These are phyloP conservation scores for Penicillium sp. DNA, from an alignment of 2,329 filamentous ascomycete genomes.

Conservation along the genomic window DNA sequence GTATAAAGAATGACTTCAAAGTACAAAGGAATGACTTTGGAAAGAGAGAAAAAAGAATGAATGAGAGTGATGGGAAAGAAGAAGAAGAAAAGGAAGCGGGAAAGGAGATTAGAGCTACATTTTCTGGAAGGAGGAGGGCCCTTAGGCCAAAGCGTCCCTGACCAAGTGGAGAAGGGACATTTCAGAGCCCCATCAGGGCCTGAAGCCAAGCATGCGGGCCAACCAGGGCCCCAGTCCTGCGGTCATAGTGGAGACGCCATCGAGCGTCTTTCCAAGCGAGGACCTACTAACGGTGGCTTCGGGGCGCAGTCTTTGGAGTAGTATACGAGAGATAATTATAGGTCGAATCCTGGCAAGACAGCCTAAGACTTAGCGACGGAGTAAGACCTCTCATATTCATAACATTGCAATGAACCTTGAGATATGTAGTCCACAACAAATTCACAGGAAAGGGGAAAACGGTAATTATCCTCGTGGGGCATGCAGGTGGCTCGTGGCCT, in stretches of 20 bases:
- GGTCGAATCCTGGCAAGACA: not conserved
- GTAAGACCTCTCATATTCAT: not conserved
- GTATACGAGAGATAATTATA: not conserved
- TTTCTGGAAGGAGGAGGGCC: not conserved
- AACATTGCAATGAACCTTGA: not conserved
- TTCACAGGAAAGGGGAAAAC: not conserved
- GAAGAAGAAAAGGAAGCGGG: not conserved
- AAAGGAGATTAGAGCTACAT: not conserved
- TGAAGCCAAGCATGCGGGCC: not conserved
- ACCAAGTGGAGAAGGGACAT: not conserved
- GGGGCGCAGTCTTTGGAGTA: not conserved
- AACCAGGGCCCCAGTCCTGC: not conserved
- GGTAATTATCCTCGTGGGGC: not conserved
- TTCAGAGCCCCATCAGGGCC: slow-evolving; percentile 4
- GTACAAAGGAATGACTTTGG: slow-evolving; percentile 8
- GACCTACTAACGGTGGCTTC: not conserved
- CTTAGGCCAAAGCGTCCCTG: not conserved
- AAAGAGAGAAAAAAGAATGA: slow-evolving; percentile 24
- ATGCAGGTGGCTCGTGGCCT: not conserved
- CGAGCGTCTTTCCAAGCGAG: not conserved
- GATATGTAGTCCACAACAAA: not conserved
- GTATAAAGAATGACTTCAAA: slow-evolving; percentile 10
- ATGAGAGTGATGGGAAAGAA: slow-evolving; percentile 16
- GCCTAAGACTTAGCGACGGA: not conserved
- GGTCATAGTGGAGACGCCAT: not conserved